phyloP scores from a whole-genome alignment of 108 stramenopile species.

The Cyclotella cryptica region DNA sequence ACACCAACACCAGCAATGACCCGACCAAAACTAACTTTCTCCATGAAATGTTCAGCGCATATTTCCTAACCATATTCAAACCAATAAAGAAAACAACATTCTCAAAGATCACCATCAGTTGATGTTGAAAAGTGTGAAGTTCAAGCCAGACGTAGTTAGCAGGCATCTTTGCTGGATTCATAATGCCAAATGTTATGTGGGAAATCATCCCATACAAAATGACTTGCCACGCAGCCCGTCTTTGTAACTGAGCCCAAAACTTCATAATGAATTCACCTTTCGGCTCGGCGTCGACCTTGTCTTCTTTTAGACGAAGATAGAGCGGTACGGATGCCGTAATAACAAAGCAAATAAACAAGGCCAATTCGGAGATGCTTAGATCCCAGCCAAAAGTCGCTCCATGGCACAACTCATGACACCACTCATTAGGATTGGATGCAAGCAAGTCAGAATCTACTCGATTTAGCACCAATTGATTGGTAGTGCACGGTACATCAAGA shows the following conservation, averaged over 20 bases:
- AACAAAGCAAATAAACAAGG: slow-evolving; percentile 50
- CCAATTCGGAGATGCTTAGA: slow-evolving; percentile 52
- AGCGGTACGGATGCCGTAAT: slow-evolving; percentile 45
- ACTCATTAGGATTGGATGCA: slow-evolving; percentile 30
- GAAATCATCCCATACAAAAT: slow-evolving; percentile 58
- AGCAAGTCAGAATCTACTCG: slow-evolving; percentile 44
- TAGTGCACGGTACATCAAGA: slow-evolving; percentile 37
- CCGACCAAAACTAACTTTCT: slow-evolving; percentile 45
- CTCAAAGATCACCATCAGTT: slow-evolving; percentile 53
- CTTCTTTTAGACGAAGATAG: slow-evolving; percentile 52
- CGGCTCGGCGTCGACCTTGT: slow-evolving; percentile 37
- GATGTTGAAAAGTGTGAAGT: slow-evolving; percentile 53
- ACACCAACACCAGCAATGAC: slow-evolving; percentile 33
- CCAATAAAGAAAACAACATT: slow-evolving; percentile 55
- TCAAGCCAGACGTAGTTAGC: slow-evolving; percentile 57
- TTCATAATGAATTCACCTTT: slow-evolving; percentile 27
- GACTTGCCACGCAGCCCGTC: slow-evolving; percentile 52
- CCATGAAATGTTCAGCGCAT: slow-evolving; percentile 49
- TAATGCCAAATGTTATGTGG: slow-evolving; percentile 53
- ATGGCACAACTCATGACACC: slow-evolving; percentile 47
- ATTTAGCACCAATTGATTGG: slow-evolving; percentile 17
- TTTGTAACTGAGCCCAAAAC: slow-evolving; percentile 47
- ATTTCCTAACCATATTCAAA: slow-evolving; percentile 42
- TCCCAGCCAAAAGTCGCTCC: slow-evolving; percentile 51
- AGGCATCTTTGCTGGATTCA: slow-evolving; percentile 54